Evolutionary conservation across 306 rosid species (phyloP).

Genomic region (Gillenia trifoliata): DNA sequence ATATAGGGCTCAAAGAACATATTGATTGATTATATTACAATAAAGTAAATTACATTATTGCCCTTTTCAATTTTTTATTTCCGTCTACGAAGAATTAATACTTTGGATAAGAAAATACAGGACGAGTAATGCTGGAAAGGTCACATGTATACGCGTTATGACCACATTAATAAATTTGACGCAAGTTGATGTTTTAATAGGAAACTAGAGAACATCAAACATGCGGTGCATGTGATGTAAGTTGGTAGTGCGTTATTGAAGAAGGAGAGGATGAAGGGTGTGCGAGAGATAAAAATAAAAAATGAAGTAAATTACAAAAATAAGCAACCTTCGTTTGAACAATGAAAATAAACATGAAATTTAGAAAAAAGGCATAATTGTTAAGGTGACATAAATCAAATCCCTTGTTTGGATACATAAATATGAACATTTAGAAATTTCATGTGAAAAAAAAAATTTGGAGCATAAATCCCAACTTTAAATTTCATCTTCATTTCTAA

Average conservation of each 20-base stretch:
- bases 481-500: not conserved
- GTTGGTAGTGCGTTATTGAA: not conserved
- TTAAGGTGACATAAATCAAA: not conserved
- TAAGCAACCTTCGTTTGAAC: not conserved
- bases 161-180: not conserved
- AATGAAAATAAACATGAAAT: not conserved
- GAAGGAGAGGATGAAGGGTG: not conserved
- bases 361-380: too few species aligned
- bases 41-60: not conserved
- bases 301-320: not conserved
- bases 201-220: too few species aligned
- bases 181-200: too few species aligned
- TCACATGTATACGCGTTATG: not conserved
- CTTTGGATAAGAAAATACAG: not conserved
- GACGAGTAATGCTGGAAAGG: not conserved
- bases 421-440: too few species aligned
- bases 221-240: not conserved
- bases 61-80: not conserved
- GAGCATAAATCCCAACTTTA: not conserved
- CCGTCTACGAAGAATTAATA: not conserved
- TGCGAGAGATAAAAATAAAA: not conserved
- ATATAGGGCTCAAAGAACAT: conserved; percentile 10
- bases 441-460: not conserved
- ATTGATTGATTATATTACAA: not conserved
- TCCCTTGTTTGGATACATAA: too few species aligned